phyloP scores from a whole-genome alignment of 164 flowering plant genomes.

The Litsea cubeba region DNA sequence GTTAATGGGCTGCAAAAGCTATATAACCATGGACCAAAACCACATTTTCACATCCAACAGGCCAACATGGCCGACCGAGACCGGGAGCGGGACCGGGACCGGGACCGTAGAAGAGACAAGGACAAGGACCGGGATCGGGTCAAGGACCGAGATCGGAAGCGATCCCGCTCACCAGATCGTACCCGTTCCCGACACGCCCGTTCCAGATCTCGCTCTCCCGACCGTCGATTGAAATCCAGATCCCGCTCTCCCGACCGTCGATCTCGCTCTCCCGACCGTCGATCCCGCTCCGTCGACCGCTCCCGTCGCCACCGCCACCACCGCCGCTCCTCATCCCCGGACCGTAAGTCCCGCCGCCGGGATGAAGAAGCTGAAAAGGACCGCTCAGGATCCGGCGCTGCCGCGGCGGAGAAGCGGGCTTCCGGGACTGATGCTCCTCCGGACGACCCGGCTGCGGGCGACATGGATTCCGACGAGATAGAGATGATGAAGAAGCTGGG shows the following conservation, averaged over 20 bases:
- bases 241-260: slow-evolving; percentile 36
- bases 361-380: slow-evolving; percentile 31
- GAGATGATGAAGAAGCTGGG: slow-evolving; percentile 94
- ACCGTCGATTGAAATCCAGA: slow-evolving; percentile 26
- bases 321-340: slow-evolving; percentile 44
- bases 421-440: slow-evolving; percentile 6
- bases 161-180: slow-evolving; percentile 56
- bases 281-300: slow-evolving; percentile 40
- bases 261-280: slow-evolving; percentile 41
- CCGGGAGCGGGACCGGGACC: slow-evolving; percentile 17
- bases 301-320: slow-evolving; percentile 36
- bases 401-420: slow-evolving; percentile 11
- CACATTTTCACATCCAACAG: not conserved
- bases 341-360: slow-evolving; percentile 29
- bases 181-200: slow-evolving; percentile 37
- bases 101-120: slow-evolving; percentile 20
- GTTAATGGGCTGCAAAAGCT: too few relatives aligned
- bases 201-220: slow-evolving; percentile 33
- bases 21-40: not conserved
- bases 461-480: slow-evolving; percentile 54
- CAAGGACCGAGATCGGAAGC: slow-evolving; percentile 36
- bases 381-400: slow-evolving; percentile 14
- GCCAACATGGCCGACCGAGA: slow-evolving; percentile 9
- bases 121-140: slow-evolving; percentile 20
- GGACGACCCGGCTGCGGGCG: slow-evolving; percentile 14